Evolutionary conservation across 148 eudicot species (phyloP).

Genomic region (Vaccinium vitisidaea): DNA sequence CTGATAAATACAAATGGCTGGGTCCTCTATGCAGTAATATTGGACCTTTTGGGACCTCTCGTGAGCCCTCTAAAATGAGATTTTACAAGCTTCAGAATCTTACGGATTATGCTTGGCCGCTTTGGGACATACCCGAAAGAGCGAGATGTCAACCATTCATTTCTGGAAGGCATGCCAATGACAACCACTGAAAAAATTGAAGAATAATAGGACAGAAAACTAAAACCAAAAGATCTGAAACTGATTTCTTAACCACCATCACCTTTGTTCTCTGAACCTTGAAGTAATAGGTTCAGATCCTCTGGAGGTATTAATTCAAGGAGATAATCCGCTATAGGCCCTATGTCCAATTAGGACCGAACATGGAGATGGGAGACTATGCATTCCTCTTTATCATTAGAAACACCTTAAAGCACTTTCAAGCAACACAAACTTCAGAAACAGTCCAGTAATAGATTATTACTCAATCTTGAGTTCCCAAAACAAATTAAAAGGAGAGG

Average conservation of each 20-base stretch:
- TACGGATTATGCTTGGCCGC: too few species aligned
- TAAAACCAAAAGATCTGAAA: background rate
- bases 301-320: background rate
- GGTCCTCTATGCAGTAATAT: background rate
- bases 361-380: background rate
- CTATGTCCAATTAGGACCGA: background rate
- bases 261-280: background rate
- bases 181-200: background rate
- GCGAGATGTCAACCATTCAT: too few species aligned
- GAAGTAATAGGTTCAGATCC: background rate
- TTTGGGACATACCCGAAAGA: too few species aligned
- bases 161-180: background rate
- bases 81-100: too few species aligned
- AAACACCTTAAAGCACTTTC: constrained; percentile 7
- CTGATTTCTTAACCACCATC: background rate
- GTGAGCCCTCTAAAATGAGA: background rate
- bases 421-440: background rate
- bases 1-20: background rate
- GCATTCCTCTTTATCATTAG: background rate
- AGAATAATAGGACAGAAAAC: background rate
- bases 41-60: background rate
- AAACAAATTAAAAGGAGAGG: constrained; percentile 6
- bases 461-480: background rate
- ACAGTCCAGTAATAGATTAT: constrained; percentile 5
- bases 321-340: background rate